phyloP scores from a whole-genome alignment of 1,284 basidiomycete species.

The Athelia sp. region DNA sequence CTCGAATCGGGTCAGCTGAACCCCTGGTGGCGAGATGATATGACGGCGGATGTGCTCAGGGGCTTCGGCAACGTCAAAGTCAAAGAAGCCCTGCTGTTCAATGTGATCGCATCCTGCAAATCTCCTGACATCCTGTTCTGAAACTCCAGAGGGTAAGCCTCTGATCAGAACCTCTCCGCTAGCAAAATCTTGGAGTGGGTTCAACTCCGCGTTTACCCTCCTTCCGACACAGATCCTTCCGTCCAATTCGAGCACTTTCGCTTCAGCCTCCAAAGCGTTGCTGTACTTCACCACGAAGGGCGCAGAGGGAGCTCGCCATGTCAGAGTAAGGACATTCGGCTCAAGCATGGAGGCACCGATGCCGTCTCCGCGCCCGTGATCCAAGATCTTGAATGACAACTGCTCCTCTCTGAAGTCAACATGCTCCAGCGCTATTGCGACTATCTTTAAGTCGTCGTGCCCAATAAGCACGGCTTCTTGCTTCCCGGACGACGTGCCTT shows the following conservation, averaged over 20 bases:
- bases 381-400: not conserved
- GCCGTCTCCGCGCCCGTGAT: too few species aligned
- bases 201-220: not conserved
- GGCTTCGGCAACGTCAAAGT: not conserved
- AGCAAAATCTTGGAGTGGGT: not conserved
- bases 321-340: not conserved
- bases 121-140: not conserved
- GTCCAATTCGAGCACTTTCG: not conserved
- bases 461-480: slow-evolving; percentile 2
- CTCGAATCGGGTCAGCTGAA: not conserved
- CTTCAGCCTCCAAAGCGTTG: not conserved
- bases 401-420: not conserved
- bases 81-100: not conserved
- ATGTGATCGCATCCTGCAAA: not conserved
- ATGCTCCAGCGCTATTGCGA: not conserved
- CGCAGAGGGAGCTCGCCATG: not conserved
- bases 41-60: not conserved
- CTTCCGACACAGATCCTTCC: not conserved
- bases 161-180: not conserved
- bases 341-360: too few species aligned
- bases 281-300: not conserved
- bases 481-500: not conserved
- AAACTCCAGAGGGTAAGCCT: not conserved
- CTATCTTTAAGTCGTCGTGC: not conserved
- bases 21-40: not conserved